A percentile compares a stretch with the other conserved stretches of the same genome.
Conservation (phyloP, 2,329 filamentous ascomycete species). For the Xylaria sp. region DNA sequence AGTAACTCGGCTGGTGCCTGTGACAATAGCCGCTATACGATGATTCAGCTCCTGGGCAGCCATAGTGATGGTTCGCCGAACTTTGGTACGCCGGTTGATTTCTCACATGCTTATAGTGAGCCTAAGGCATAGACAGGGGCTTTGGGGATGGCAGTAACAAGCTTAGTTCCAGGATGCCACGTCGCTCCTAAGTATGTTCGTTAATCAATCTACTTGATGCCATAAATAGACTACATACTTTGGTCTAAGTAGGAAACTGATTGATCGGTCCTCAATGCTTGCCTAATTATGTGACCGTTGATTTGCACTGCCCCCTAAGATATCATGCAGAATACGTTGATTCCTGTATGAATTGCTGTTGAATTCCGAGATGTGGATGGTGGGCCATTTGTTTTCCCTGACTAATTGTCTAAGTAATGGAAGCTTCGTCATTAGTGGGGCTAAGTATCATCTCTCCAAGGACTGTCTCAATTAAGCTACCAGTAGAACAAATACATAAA, state of each 20-base stretch:
- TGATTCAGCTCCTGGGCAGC: constrained; percentile 61
- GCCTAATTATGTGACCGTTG: background rate
- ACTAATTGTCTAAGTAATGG: constrained; percentile 15
- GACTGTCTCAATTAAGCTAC: background rate
- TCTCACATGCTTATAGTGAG: constrained; percentile 28
- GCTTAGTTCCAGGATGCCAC: background rate
- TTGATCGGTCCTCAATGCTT: background rate
- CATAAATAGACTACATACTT: background rate
- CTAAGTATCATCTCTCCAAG: background rate
- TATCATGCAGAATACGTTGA: background rate
- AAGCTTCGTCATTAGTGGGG: constrained; percentile 30
- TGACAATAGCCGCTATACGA: constrained; percentile 63
- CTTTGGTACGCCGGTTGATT: constrained; percentile 54
- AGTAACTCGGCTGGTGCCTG: constrained; percentile 60
- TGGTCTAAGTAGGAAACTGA: background rate
- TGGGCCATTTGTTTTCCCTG: background rate
- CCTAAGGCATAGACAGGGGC: constrained; percentile 5
- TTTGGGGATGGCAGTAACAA: background rate
- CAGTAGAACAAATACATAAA: background rate
- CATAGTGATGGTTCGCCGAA: constrained; percentile 62
- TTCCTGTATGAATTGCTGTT: background rate
- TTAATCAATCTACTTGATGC: background rate
- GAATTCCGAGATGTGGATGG: constrained; percentile 4
- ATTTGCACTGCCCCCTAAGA: background rate
- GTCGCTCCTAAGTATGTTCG: background rate